phyloP scores from a whole-genome alignment of 495 filamentous ascomycete genomes.

The Hypoxylon fuscum region DNA sequence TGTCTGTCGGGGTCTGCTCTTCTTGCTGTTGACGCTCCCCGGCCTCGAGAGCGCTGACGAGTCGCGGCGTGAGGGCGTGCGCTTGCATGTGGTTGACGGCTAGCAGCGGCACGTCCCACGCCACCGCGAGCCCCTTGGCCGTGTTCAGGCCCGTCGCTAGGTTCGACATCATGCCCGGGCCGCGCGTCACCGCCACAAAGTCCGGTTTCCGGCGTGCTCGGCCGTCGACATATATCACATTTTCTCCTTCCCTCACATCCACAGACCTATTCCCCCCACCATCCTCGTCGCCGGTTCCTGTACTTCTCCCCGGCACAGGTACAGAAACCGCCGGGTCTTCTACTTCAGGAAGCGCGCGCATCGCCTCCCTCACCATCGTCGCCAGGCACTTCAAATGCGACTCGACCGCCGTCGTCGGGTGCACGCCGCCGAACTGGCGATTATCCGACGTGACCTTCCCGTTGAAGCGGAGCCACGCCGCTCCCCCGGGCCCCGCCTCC shows the following conservation, averaged over 20 bases:
- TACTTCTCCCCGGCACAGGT: too few species aligned
- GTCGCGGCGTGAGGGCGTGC: constrained; percentile 85
- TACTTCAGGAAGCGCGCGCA: constrained; percentile 61
- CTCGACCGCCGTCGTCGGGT: constrained; percentile 75
- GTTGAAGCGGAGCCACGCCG: constrained; percentile 75
- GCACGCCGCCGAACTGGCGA: constrained; percentile 73
- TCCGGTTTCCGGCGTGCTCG: constrained; percentile 67
- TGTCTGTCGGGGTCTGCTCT: not conserved
- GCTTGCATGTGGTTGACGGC: constrained; percentile 98
- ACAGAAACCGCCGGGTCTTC: too few species aligned
- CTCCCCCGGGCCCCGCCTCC: constrained; percentile 37
- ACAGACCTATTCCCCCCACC: not conserved
- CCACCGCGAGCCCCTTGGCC: constrained; percentile 87
- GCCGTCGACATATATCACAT: constrained; percentile 32
- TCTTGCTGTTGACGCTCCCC: constrained; percentile 42
- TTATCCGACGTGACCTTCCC: constrained; percentile 84
- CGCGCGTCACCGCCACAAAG: constrained; percentile 85
- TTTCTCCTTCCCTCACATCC: constrained; percentile 18
- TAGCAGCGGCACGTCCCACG: constrained; percentile 81
- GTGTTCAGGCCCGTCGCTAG: constrained; percentile 80
- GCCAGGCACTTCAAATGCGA: constrained; percentile 86
- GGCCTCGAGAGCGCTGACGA: constrained; percentile 74
- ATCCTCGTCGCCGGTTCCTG: not conserved
- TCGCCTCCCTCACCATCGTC: constrained; percentile 69
- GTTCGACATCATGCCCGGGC: constrained; percentile 84